These are phyloP conservation scores for Rhododendron molle DNA, from an alignment of 148 eudicot genomes.

Conservation along the genomic window DNA sequence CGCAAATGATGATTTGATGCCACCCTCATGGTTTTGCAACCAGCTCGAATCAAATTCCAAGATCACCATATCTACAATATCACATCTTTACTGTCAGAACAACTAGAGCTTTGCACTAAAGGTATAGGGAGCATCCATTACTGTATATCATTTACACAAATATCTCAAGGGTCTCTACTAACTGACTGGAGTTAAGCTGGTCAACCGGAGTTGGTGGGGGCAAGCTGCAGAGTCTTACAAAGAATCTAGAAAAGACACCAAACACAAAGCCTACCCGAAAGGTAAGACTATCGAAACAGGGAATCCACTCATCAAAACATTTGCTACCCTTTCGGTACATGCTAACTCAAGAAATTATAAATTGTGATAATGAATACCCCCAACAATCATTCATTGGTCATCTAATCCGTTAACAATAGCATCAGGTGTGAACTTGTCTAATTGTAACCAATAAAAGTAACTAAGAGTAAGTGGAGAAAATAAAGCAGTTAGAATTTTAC, in stretches of 20 bases:
- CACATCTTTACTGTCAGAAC: not conserved
- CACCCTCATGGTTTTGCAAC: not conserved
- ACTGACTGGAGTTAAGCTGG: not conserved
- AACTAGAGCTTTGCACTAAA: not conserved
- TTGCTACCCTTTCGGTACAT: not conserved
- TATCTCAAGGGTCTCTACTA: not conserved
- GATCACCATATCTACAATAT: not conserved
- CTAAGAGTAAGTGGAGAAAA: not conserved
- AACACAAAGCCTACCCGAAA: not conserved
- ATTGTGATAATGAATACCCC: not conserved
- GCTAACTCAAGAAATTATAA: not conserved
- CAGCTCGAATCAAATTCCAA: not conserved
- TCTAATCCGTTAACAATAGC: not conserved
- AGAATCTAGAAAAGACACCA: not conserved
- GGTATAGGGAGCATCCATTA: not conserved
- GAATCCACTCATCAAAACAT: not conserved
- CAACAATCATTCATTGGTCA: not conserved
- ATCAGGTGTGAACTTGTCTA: not conserved
- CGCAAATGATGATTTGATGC: not conserved
- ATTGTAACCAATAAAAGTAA: not conserved
- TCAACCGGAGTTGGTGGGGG: not conserved
- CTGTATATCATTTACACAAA: not conserved
- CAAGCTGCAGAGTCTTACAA: not conserved
- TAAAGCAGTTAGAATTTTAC: constrained; percentile 30
- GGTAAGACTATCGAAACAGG: not conserved